phyloP scores from a whole-genome alignment of 2,329 filamentous ascomycete species.

The Calonectria pseudoreteaudii region DNA sequence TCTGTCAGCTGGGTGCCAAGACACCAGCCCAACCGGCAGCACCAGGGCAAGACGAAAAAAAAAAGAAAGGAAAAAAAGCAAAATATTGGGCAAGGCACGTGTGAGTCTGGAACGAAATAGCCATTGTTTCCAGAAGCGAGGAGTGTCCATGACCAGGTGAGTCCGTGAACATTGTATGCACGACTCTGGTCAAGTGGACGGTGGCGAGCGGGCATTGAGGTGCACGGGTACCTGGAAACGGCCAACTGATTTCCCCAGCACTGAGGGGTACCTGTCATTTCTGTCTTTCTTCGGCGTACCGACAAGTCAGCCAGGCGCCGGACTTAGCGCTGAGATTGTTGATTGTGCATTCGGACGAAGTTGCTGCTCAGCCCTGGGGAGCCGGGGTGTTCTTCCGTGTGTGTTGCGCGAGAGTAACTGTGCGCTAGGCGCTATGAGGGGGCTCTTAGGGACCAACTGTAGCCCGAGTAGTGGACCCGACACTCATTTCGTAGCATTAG shows the following conservation, averaged over 20 bases:
- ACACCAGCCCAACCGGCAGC: constrained; percentile 22
- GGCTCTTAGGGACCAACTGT: not conserved
- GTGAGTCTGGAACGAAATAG: constrained; percentile 22
- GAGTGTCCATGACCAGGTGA: constrained; percentile 10
- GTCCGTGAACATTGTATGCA: not conserved
- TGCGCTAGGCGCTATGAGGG: constrained; percentile 15
- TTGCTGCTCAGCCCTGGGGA: not conserved
- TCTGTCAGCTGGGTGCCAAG: constrained; percentile 30
- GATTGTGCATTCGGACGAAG: not conserved
- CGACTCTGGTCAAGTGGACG: constrained; percentile 32
- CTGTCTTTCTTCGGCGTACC: not conserved
- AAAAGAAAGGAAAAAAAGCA: constrained; percentile 20
- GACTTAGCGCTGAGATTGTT: constrained; percentile 1
- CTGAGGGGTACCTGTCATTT: not conserved
- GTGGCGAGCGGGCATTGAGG: constrained; percentile 32
- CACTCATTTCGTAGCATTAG: not conserved
- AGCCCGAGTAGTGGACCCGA: not conserved
- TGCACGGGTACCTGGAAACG: constrained; percentile 32
- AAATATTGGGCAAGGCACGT: constrained; percentile 2
- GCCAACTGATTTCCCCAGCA: not conserved
- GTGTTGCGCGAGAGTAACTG: constrained; percentile 23
- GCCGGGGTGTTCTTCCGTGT: constrained; percentile 21
- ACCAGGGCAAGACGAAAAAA: constrained; percentile 14
- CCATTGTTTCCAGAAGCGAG: constrained; percentile 27
- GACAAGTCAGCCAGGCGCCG: not conserved